Conservation (phyloP, 148 eudicot species). For the Linanthus parryae region DNA sequence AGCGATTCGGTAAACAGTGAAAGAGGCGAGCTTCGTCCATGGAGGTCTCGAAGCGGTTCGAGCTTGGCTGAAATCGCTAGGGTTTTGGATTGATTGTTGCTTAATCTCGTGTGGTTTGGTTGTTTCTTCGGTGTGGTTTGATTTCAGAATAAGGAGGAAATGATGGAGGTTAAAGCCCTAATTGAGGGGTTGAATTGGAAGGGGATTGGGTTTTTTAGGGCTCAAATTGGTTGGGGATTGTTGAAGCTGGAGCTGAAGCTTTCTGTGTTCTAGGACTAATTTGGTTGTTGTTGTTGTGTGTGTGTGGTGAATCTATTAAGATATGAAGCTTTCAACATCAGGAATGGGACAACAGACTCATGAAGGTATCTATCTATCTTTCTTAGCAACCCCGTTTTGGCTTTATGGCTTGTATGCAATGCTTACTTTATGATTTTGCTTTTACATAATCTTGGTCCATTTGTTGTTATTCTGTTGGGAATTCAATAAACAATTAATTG, state of each 20-base stretch:
- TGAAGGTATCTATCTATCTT: conserved; percentile 27
- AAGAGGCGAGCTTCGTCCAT: no score
- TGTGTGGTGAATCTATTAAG: neutral
- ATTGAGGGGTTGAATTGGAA: conserved; percentile 6
- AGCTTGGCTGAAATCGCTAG: no score
- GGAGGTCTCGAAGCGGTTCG: conserved; percentile 14
- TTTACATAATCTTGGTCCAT: neutral
- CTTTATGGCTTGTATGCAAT: neutral
- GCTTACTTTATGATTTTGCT: neutral
- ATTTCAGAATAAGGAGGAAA: conserved; percentile 2
- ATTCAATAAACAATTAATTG: no score
- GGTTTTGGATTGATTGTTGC: no score
- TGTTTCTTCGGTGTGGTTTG: no score
- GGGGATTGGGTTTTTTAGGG: no score
- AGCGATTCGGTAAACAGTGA: no score
- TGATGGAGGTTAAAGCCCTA: conserved; percentile 2
- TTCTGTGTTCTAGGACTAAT: neutral
- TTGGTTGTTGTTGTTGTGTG: neutral
- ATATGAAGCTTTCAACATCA: conserved; percentile 58
- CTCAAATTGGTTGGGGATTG: conserved; percentile 18
- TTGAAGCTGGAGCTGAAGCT: conserved; percentile 9
- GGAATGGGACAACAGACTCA: conserved; percentile 42
- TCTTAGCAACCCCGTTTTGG: neutral
- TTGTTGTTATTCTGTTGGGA: neutral
- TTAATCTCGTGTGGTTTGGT: no score